Conservation (phyloP, 2,329 filamentous ascomycete species). For the Raffaelea arxii region DNA sequence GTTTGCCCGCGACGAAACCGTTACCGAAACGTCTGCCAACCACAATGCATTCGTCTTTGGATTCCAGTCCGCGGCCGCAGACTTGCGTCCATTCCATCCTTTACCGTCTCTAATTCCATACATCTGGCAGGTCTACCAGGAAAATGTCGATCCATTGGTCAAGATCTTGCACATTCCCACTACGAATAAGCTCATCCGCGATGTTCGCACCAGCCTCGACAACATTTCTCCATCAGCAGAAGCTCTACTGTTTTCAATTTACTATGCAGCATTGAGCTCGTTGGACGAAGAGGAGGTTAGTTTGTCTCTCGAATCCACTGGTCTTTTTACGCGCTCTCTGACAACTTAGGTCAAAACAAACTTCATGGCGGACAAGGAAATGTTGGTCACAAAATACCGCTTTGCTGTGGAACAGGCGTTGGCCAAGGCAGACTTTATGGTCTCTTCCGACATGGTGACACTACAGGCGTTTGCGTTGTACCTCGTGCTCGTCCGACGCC, state of each 20-base stretch:
- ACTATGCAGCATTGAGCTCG: conserved; percentile 47
- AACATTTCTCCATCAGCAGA: conserved; percentile 47
- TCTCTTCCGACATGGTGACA: conserved; percentile 46
- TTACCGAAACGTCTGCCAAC: conserved; percentile 28
- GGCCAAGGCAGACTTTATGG: conserved; percentile 51
- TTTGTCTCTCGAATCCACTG: not conserved
- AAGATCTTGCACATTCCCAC: conserved; percentile 37
- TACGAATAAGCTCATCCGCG: conserved; percentile 26
- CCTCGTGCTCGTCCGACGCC: conserved; percentile 40
- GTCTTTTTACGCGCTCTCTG: not conserved
- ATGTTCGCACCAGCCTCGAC: conserved; percentile 46
- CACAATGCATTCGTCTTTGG: conserved; percentile 67
- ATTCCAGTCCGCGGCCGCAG: conserved; percentile 60
- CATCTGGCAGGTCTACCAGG: conserved; percentile 37
- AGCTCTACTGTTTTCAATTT: conserved; percentile 55
- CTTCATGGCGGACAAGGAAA: conserved; percentile 38
- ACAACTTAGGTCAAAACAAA: conserved; percentile 22
- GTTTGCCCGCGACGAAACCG: conserved; percentile 31
- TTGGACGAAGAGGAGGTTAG: conserved; percentile 50
- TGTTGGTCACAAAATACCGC: conserved; percentile 36
- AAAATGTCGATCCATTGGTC: conserved; percentile 38
- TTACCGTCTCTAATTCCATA: conserved; percentile 46
- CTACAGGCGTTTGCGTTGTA: conserved; percentile 54
- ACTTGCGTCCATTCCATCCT: conserved; percentile 39
- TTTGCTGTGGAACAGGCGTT: conserved; percentile 50